Evolutionary conservation across 2,329 filamentous ascomycete genomes (phyloP).

Genomic region (Parastagonospora nodorum): DNA sequence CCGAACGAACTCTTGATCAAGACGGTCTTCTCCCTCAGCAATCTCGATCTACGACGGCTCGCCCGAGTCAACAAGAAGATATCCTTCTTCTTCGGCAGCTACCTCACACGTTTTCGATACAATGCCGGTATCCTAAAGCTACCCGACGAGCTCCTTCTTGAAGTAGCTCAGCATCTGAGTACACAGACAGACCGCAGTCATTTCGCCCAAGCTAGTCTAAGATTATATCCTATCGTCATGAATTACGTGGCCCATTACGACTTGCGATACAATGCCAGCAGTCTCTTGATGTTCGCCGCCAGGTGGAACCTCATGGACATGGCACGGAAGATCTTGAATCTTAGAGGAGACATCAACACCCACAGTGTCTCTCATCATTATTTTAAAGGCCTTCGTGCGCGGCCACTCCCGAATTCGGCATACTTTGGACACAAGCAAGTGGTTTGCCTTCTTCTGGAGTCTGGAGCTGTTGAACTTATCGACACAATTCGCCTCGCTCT

Average conservation of each 20-base stretch:
- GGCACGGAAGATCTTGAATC: not conserved
- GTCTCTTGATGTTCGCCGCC: constrained; percentile 13
- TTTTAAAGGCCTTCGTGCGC: no score
- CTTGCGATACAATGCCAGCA: constrained; percentile 10
- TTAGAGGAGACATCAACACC: no score
- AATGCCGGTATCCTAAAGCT: constrained; percentile 6
- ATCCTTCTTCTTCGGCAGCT: constrained; percentile 6
- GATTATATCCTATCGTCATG: constrained; percentile 13
- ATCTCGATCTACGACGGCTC: constrained; percentile 7
- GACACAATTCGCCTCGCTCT: no score
- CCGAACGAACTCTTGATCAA: constrained; percentile 11
- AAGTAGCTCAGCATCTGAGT: constrained; percentile 11
- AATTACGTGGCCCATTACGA: constrained; percentile 11
- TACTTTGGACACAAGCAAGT: no score
- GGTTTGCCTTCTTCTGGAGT: no score
- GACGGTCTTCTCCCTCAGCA: constrained; percentile 8
- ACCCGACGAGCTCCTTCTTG: constrained; percentile 13
- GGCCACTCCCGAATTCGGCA: no score
- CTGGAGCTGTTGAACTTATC: no score
- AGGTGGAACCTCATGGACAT: constrained; percentile 12
- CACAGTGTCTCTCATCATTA: no score
- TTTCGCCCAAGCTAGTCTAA: constrained; percentile 11
- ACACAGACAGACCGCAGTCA: constrained; percentile 8
- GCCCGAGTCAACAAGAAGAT: constrained; percentile 5
- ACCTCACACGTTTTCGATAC: constrained; percentile 8